Evolutionary conservation across 2,329 filamentous ascomycete genomes (phyloP), one percentile per base, ranked within the genome.

Genomic region (Ustilaginoidea virens): DNA sequence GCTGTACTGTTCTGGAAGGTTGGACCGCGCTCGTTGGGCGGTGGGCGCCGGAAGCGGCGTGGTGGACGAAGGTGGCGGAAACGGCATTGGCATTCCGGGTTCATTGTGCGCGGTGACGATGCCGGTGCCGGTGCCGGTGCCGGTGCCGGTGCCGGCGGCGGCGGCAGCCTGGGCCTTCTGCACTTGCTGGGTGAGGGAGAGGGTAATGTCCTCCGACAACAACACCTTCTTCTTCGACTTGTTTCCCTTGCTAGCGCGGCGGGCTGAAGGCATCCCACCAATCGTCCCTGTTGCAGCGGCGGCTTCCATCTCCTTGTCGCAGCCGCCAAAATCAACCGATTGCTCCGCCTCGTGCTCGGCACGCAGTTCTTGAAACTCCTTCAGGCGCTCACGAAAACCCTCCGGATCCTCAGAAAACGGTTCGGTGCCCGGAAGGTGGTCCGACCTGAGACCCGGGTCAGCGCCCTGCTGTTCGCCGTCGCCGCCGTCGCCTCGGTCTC

Each of bases 41-140:
- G 81, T 83, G 9, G 86, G 87, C 1, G 87, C 86, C 4, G 86
- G 83, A 20, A 94, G 65, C 23, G 85, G 83, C 3, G 83, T 92
- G 14, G 71, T 70, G 2, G 80, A 82, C 8, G 79, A 75, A 25
- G 79, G 80, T 3, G 68, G 69, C 13, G 70, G 70, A 47, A 77
- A 77, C 5, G 80, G 77, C 63, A 80, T 74, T n/a, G 85, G 80
- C 45, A 92, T 66, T 17, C 73, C 77, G 15, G 37, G 60, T 30
- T 50, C 59, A n/a, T n/a, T n/a, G n/a, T n/a, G n/a, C n/a, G n/a
- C n/a, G n/a, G n/a, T n/a, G n/a, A n/a, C n/a, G n/a, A n/a, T n/a
- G n/a, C n/a, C n/a, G n/a, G n/a, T n/a, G n/a, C n/a, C n/a, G n/a
- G n/a, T n/a, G n/a, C n/a, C n/a, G n/a, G n/a, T n/a, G n/a, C n/a